Base-by-base conservation (phyloP, 1,284 basidiomycete genomes). In the Pascua guehoae region DNA sequence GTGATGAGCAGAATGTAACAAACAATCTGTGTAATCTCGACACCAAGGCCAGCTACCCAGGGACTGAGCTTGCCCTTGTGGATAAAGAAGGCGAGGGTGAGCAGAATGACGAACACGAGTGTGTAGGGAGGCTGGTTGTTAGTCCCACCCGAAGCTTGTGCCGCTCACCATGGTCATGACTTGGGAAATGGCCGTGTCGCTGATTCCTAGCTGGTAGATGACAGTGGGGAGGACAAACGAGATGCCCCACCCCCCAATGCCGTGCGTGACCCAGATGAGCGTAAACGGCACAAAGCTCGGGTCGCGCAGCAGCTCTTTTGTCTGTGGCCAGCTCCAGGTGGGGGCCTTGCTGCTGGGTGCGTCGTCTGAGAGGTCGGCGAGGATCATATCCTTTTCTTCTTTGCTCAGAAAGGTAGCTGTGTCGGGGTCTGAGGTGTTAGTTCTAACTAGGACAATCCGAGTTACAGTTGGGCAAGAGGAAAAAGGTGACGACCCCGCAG, bases 391-490 rank as follows among this genome's bases (percentile, higher is more conserved):
- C 14, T 39, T 37, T 14, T 58, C 53, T 1, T 54, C 32, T 5
- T 48, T 53, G 7, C n/a, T 18, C n/a, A 58, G 46, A 17, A 54
- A 58, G 5, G 10, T 18, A 11, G 46, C 11, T 0, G 49, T 58
- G 15, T 54, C 57, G 12, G 57, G 57, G 39, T 51, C 56, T 54
- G 32, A n/a, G n/a, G 37, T 38, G 44, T 56, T 8, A 56, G 54
- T 14, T 17, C 4, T 2, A n/a, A n/a, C n/a, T 11, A n/a, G 1
- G 8, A 4, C 11, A 1, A 15, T 10, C 10, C 1, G 15, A 16
- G 51, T 53, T 37, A 57, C 55, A 81, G 64, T 81, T 78, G 12
- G 80, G 79, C n/a, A 81, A 71, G 64, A 73, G 66, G 54, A 78
- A 76, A 54, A 66, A 77, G 44, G 79, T 68, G 16, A 79, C 44